Conservation (phyloP, 306 rosid genomes). For the Ochetophila trinervis region DNA sequence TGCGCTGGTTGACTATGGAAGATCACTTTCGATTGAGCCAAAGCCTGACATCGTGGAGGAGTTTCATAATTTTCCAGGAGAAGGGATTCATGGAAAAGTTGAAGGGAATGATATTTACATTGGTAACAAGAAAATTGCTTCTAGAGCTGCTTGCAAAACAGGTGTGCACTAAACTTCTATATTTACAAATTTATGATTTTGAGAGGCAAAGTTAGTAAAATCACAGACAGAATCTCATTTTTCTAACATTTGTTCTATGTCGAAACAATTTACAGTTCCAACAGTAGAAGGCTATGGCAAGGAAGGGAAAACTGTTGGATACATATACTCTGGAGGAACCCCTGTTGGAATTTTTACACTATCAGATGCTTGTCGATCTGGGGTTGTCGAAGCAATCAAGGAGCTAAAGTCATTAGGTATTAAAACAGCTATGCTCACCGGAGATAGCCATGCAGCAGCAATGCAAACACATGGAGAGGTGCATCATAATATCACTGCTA, state of each 20-base stretch:
- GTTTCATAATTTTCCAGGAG: conserved; percentile 82
- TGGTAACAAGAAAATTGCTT: conserved; percentile 65
- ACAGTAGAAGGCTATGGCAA: conserved; percentile 39
- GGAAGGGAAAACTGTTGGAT: conserved; percentile 73
- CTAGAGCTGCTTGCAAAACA: conserved; percentile 58
- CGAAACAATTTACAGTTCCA: conserved; percentile 50
- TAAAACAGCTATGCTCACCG: conserved; percentile 84
- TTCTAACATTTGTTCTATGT: conserved; percentile 3
- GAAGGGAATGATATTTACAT: conserved; percentile 62
- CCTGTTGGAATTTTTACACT: conserved; percentile 63
- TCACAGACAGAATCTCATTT: not conserved
- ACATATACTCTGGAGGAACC: conserved; percentile 53
- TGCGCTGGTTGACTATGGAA: conserved; percentile 74
- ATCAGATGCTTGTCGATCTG: conserved; percentile 75
- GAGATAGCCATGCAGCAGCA: conserved; percentile 76
- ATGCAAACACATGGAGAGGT: conserved; percentile 81
- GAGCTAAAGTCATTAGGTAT: conserved; percentile 66
- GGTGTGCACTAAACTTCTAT: conserved; percentile 38
- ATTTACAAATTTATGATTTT: not conserved
- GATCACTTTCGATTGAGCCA: conserved; percentile 64
- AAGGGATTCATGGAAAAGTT: conserved; percentile 76
- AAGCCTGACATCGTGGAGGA: conserved; percentile 71
- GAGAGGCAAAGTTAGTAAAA: too few relatives aligned
- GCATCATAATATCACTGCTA: not conserved
- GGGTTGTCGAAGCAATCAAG: conserved; percentile 62